A percentile compares a stretch with the other conserved stretches of the same genome.
Conservation (phyloP, 2,329 filamentous ascomycete genomes). For the Thielaviopsis cerberus region DNA sequence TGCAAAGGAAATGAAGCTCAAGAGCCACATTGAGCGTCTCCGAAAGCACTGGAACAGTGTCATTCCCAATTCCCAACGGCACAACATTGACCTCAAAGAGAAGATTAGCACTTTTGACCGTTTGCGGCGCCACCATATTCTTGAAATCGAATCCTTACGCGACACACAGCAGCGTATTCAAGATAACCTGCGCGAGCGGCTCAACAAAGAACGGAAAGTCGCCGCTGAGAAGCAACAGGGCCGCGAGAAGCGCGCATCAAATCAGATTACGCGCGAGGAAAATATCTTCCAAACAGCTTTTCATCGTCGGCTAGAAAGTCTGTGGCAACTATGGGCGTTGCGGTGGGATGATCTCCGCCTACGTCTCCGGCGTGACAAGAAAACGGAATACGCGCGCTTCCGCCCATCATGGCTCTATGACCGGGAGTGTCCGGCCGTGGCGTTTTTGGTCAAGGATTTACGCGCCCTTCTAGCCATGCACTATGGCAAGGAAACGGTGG, state of each 20-base stretch:
- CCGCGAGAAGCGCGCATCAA: constrained; percentile 6
- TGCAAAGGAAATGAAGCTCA: constrained; percentile 7
- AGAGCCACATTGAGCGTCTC: constrained; percentile 6
- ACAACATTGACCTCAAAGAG: constrained; percentile 5
- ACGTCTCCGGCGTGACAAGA: background rate
- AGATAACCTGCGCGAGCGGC: constrained; percentile 7
- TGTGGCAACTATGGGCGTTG: constrained; percentile 10
- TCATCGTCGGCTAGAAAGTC: background rate
- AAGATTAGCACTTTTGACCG: constrained; percentile 2
- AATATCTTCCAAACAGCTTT: constrained; percentile 7
- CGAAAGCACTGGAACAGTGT: constrained; percentile 9
- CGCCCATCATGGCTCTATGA: constrained; percentile 9
- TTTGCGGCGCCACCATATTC: background rate
- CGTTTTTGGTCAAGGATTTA: constrained; percentile 2
- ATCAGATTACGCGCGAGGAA: constrained; percentile 9
- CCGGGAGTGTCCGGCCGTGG: background rate
- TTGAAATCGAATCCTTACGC: constrained; percentile 9
- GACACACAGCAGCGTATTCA: constrained; percentile 11
- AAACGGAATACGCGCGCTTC: constrained; percentile 1
- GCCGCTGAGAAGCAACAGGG: constrained; percentile 4
- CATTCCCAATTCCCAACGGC: constrained; percentile 1
- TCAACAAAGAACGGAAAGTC: constrained; percentile 3
- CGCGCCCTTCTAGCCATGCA: background rate
- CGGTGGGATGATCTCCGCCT: constrained; percentile 9
- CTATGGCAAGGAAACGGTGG: constrained; percentile 10